Conservation (phyloP, 1,284 basidiomycete genomes). For the Earliella scabrosa region DNA sequence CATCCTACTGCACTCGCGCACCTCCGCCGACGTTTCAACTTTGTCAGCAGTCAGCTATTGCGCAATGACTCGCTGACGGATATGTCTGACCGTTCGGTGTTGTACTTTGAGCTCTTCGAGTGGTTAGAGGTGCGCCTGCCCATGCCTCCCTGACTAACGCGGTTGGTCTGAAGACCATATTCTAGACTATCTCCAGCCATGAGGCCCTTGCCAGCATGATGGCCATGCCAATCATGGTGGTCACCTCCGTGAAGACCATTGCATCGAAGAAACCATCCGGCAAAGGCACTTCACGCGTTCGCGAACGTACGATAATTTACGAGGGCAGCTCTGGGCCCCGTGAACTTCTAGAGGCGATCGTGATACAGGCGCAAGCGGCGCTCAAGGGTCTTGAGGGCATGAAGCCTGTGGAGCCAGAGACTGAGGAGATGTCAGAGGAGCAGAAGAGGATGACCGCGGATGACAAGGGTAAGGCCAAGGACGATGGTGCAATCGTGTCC, state of each 20-base stretch:
- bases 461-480: constrained; percentile 64
- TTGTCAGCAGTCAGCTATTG: constrained; percentile 81
- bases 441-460: constrained; percentile 79
- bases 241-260: constrained; percentile 66
- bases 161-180: constrained; percentile 1
- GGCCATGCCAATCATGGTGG: constrained; percentile 94
- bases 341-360: constrained; percentile 86
- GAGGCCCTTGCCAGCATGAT: constrained; percentile 92
- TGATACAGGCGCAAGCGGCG: constrained; percentile 88
- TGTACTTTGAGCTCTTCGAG: constrained; percentile 89
- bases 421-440: constrained; percentile 76
- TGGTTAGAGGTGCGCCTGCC: constrained; percentile 80
- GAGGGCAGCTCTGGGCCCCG: constrained; percentile 89
- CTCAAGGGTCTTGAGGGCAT: constrained; percentile 79
- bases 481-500: constrained; percentile 44
- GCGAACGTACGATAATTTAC: constrained; percentile 82
- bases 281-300: constrained; percentile 51
- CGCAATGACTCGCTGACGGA: constrained; percentile 90
- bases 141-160: constrained; percentile 1
- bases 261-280: constrained; percentile 51
- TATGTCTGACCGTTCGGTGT: constrained; percentile 84
- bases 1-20: constrained; percentile 90
- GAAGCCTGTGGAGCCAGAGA: constrained; percentile 49
- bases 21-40: constrained; percentile 86
- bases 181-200: constrained; percentile 84